phyloP scores from a whole-genome alignment of 495 filamentous ascomycete genomes.

The Beverwykella pulmonaria region DNA sequence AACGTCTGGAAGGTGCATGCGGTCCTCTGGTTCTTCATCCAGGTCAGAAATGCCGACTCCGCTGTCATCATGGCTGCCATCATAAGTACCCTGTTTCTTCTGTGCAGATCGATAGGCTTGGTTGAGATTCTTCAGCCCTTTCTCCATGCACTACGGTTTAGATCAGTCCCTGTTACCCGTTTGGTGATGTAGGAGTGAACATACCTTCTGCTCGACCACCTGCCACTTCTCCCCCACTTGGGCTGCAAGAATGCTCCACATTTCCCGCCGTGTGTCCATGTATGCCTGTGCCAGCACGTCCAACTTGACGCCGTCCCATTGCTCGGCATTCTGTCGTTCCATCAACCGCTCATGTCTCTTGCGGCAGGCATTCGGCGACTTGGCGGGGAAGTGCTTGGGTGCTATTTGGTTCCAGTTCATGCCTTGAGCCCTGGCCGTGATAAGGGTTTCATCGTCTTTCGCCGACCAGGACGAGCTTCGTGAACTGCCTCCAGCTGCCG shows the following conservation, averaged over 20 bases:
- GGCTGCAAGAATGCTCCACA: slow-evolving; percentile 67
- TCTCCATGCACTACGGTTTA: slow-evolving; percentile 55
- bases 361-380: slow-evolving; percentile 77
- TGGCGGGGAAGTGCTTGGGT: slow-evolving; percentile 66
- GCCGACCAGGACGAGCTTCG: slow-evolving; percentile 57
- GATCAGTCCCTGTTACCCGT: not conserved
- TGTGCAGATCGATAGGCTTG: slow-evolving; percentile 48
- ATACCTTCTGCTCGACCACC: slow-evolving; percentile 69
- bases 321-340: slow-evolving; percentile 63
- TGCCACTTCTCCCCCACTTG: slow-evolving; percentile 68
- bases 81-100: slow-evolving; percentile 39
- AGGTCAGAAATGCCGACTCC: slow-evolving; percentile 39
- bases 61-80: slow-evolving; percentile 36
- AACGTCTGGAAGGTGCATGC: slow-evolving; percentile 15
- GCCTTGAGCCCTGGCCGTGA: slow-evolving; percentile 62
- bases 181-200: slow-evolving; percentile 24
- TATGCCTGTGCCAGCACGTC: slow-evolving; percentile 69
- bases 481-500: slow-evolving; percentile 26
- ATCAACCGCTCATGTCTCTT: slow-evolving; percentile 76
- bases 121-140: slow-evolving; percentile 54
- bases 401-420: slow-evolving; percentile 76
- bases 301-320: slow-evolving; percentile 69
- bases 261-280: slow-evolving; percentile 67
- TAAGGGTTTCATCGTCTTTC: slow-evolving; percentile 64
- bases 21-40: slow-evolving; percentile 36